phyloP scores from a whole-genome alignment of 345 rosid species.

The Salix purpurea region DNA sequence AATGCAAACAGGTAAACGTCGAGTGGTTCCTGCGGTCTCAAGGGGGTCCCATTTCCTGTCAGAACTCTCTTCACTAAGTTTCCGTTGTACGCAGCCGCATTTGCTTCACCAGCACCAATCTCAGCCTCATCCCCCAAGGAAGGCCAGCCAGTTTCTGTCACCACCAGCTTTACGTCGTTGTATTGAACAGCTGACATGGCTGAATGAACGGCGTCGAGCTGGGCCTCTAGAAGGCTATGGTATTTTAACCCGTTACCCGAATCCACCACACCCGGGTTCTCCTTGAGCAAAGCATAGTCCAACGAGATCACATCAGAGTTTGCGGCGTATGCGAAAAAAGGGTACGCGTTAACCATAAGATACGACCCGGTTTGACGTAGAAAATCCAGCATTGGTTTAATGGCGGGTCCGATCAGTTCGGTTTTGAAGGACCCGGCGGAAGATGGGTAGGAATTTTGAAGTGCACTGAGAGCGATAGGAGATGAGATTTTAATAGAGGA shows the following conservation, averaged over 20 bases:
- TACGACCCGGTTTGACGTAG: constrained; percentile 55
- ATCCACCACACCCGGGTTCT: constrained; percentile 67
- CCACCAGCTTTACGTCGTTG: constrained; percentile 20
- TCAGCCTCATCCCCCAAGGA: constrained; percentile 16
- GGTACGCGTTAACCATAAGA: constrained; percentile 80
- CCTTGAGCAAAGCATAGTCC: constrained; percentile 64
- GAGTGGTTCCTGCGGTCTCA: constrained; percentile 21
- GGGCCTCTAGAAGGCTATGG: constrained; percentile 70
- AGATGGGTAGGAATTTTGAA: constrained; percentile 70
- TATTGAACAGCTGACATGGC: constrained; percentile 22
- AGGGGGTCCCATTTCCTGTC: constrained; percentile 28
- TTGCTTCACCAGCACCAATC: constrained; percentile 16
- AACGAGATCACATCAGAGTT: constrained; percentile 61
- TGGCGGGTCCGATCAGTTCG: constrained; percentile 52
- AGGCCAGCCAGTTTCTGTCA: constrained; percentile 33
- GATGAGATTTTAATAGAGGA: constrained; percentile 61
- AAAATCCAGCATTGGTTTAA: constrained; percentile 75
- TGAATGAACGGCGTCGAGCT: constrained; percentile 66
- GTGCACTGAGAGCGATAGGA: constrained; percentile 63
- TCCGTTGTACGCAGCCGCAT: constrained; percentile 31
- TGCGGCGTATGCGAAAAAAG: constrained; percentile 73
- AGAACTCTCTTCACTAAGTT: constrained; percentile 27
- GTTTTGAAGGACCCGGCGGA: constrained; percentile 77
- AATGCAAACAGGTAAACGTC: constrained; percentile 26
- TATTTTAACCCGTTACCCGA: constrained; percentile 76